Evolutionary conservation across 23 red algal species (phyloP).

Genomic region (Chondrus crispus): DNA sequence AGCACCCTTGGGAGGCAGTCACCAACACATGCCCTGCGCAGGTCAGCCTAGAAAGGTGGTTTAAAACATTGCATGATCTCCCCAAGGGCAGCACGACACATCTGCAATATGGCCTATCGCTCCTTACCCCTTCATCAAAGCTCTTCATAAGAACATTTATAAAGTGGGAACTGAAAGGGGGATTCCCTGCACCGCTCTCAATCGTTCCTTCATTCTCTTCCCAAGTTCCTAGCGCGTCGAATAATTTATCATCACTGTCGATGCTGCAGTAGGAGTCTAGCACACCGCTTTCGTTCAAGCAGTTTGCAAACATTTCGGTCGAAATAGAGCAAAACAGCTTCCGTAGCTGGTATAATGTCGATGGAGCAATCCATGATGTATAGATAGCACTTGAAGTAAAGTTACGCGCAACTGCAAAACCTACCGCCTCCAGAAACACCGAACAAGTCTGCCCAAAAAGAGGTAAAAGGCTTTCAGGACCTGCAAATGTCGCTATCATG

Average conservation of each 20-base stretch:
- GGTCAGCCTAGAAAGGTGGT: neutral
- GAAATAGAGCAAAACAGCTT: too few species aligned
- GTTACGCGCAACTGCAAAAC: too few species aligned
- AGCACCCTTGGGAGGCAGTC: neutral
- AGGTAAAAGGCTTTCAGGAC: too few species aligned
- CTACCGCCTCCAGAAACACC: too few species aligned
- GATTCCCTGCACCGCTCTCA: neutral
- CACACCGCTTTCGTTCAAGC: slow-evolving; percentile 9
- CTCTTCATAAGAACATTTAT: neutral
- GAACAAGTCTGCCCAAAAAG: too few species aligned
- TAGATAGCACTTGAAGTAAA: too few species aligned
- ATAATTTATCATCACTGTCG: neutral
- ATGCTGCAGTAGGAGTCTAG: neutral
- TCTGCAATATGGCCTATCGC: neutral
- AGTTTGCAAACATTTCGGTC: slow-evolving; percentile 17
- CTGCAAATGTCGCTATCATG: too few species aligned
- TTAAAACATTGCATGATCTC: neutral
- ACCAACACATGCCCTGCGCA: neutral
- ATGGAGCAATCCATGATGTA: too few species aligned
- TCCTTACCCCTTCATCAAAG: neutral
- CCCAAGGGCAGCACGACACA: slow-evolving; percentile 2
- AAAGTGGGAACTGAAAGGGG: neutral
- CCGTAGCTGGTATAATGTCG: too few species aligned
- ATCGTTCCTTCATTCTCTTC: neutral
- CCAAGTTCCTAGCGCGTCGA: neutral